Evolutionary conservation across 1,139 yeast species (phyloP), one percentile per base, ranked within the genome.

Genomic region (Zygosaccharomyces pseudobailii): DNA sequence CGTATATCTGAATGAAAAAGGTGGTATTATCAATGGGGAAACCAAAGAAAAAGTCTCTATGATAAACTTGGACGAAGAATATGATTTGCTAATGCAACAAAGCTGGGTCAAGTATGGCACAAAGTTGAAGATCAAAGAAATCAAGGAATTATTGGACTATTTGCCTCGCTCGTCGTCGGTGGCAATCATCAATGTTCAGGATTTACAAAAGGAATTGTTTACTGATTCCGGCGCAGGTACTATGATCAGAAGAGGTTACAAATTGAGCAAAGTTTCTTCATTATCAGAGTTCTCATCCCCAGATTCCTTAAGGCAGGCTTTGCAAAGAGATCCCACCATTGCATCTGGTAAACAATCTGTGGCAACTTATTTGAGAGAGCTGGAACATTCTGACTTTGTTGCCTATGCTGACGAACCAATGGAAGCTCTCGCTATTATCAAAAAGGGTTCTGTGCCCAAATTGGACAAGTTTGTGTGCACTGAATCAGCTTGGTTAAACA

Each of bases 141-240:
- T 92, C 68, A 92, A 88, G 68, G 98, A 92, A 63, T 78, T 92
- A 61, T 78, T 92, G 64, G 92, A 87, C 71, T 92, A 86, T 65
- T 78, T 92, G 65, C 99, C 99, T 52, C 82, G 97, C 68, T 87
- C 97, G 7, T 89, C 97, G 1, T 89, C 97, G 5, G 99, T 92
- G 44, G 98, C 99, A 39, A 92, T 92, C 65, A 92, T 92, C 61
- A 87, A 92, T 58, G 97, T 94, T 40, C 80, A 87, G 61, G 97
- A 92, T 66, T 77, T 92, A 62, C 98, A 94, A 71, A 92, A 90
- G 70, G 99, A 92, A 70, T 79, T 92, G 63, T 92, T 92, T 71
- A 92, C 99, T 43, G 98, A 94, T 67, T 86, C 96, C 13, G 99
- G 99, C 69, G 99, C 98, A 40, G 99, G 99, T 64, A 92, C 99